These are phyloP conservation scores for Talaromyces verruculosus DNA, from an alignment of 2,329 filamentous ascomycete genomes.

Conservation along the genomic window DNA sequence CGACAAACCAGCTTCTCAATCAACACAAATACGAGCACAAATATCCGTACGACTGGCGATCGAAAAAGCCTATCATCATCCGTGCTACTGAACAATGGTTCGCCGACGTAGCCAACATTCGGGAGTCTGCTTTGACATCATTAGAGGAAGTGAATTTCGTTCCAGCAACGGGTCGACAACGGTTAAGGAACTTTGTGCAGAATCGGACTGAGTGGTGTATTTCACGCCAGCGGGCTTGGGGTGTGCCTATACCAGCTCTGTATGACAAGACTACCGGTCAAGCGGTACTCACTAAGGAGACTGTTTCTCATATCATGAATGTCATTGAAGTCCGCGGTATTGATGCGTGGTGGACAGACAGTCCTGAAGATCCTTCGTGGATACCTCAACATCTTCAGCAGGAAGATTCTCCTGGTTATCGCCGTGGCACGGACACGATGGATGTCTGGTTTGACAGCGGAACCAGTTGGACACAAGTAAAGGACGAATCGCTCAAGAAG, in stretches of 20 bases:
- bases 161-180: slow-evolving; percentile 68
- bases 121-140: slow-evolving; percentile 67
- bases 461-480: slow-evolving; percentile 74
- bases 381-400: slow-evolving; percentile 62
- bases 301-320: slow-evolving; percentile 79
- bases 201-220: slow-evolving; percentile 97
- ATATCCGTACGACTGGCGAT: slow-evolving; percentile 97
- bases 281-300: slow-evolving; percentile 75
- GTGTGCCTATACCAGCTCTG: slow-evolving; percentile 89
- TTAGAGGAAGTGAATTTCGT: slow-evolving; percentile 74
- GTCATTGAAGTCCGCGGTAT: slow-evolving; percentile 74
- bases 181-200: slow-evolving; percentile 81
- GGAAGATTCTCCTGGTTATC: slow-evolving; percentile 52
- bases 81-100: slow-evolving; percentile 98
- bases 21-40: slow-evolving; percentile 78
- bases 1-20: slow-evolving; percentile 62
- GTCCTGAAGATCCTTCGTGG: slow-evolving; percentile 73
- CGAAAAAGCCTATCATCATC: slow-evolving; percentile 87
- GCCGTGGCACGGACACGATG: slow-evolving; percentile 90
- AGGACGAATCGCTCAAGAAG: slow-evolving; percentile 32
- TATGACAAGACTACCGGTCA: slow-evolving; percentile 69
- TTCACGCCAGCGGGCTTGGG: slow-evolving; percentile 92
- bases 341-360: slow-evolving; percentile 94
- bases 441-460: slow-evolving; percentile 99
- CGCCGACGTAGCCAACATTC: slow-evolving; percentile 83